phyloP scores from a whole-genome alignment of 805 yeast genomes.

The Saccharomycopsis sp. region DNA sequence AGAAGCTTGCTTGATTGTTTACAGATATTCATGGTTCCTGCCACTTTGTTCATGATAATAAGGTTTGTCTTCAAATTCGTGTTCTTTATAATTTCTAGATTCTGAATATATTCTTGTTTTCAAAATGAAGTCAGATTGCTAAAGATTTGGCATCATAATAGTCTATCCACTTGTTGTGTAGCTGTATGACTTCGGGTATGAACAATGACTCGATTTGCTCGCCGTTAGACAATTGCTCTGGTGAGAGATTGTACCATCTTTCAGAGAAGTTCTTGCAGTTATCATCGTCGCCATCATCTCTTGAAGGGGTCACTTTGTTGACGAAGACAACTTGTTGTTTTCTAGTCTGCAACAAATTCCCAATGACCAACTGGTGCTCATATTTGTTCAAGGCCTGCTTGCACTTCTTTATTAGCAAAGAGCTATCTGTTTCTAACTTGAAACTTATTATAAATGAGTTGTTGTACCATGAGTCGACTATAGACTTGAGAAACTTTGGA shows the following conservation, averaged over 20 bases:
- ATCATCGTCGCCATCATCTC: conserved; percentile 1
- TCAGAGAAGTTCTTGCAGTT: conserved; percentile 22
- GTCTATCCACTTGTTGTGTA: conserved; percentile 61
- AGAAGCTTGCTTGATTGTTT: conserved; percentile 5
- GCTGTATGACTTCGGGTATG: conserved; percentile 62
- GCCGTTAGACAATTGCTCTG: conserved; percentile 32
- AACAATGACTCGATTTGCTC: conserved; percentile 72
- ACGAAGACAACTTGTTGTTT: conserved; percentile 86
- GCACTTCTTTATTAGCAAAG: conserved; percentile 66
- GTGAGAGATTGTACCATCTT: conserved; percentile 31
- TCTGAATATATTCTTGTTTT: too few relatives aligned
- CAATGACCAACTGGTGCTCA: conserved; percentile 90
- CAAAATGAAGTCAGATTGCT: too few relatives aligned
- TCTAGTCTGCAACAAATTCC: conserved; percentile 83
- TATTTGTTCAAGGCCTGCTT: conserved; percentile 72
- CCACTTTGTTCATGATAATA: conserved; percentile 7
- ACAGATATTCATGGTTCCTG: conserved; percentile 15
- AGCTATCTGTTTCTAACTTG: conserved; percentile 81
- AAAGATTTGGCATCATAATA: too few relatives aligned
- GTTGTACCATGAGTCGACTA: conserved; percentile 93
- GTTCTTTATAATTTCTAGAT: too few relatives aligned
- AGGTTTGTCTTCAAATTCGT: conserved; percentile 7
- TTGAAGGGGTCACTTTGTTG: too few relatives aligned
- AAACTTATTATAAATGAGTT: conserved; percentile 90
- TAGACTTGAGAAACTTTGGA: conserved; percentile 80